Evolutionary conservation across 768 basidiomycete species (phyloP), one percentile per base, ranked within the genome.

Genomic region (Podaxis sp.): DNA sequence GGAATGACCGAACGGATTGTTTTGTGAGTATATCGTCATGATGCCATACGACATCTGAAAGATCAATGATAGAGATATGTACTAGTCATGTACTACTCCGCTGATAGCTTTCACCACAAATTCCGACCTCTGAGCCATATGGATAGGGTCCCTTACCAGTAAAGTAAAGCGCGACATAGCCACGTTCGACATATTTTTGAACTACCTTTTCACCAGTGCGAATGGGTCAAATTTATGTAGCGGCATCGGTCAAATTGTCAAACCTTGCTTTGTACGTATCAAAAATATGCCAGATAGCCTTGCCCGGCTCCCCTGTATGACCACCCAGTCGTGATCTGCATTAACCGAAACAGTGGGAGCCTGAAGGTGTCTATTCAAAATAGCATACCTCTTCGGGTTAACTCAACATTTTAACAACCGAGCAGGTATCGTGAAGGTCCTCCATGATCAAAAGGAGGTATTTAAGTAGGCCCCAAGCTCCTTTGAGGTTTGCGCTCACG

Each of bases 211-310:
- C 36, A 17, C 54, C 54, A 40, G 38, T 24, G 5, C 38, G 19
- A 39, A 19, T 56, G 54, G 38, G 49, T 51, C 49, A 26, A 56
- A n/a, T 13, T 12, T 56, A 40, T 17, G 30, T 56, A 4, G 54
- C 54, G 11, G 54, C 39, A 38, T 26, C 48, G 58, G n/a, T 24
- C 58, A 19, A 38, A 12, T 59, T 51, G 15, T 52, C 49, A 39
- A 51, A 28, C 30, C n/a, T 40, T 33, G 28, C 51, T 40, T 17
- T 36, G 5, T 46, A 46, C 39, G 48, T 36, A 61, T 46, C 53
- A 55, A 55, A 24, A 40, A 42, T 44, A 56, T 36, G 42, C 39
- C 52, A 55, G 53, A 38, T 55, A 22, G 39, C 52, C 40, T 61
- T 40, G 26, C 4, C 13, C 8, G 22, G 53, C 22, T 13, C 28